These are phyloP conservation scores for Protostelium mycophagum DNA, from an alignment of 78 protist genomes.

Conservation along the genomic window DNA sequence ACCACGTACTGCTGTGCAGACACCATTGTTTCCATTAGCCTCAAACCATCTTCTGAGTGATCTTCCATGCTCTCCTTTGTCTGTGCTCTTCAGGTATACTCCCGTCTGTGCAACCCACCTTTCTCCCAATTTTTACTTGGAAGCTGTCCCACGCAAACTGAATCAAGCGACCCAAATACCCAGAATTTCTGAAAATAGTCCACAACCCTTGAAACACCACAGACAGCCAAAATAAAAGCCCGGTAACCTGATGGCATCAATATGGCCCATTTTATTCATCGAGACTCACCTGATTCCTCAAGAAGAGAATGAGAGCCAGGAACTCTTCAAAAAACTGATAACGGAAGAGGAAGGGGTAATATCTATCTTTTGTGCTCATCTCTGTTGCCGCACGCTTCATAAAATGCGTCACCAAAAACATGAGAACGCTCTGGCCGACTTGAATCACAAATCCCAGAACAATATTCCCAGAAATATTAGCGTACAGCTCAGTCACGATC, in stretches of 20 bases:
- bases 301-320: neutral
- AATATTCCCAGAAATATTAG: neutral
- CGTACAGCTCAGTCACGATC: neutral
- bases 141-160: neutral
- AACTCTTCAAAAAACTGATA: neutral
- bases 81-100: neutral
- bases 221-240: neutral
- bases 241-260: neutral
- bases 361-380: neutral
- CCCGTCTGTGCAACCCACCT: neutral
- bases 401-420: neutral
- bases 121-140: neutral
- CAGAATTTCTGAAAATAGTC: neutral
- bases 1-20: neutral
- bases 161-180: neutral
- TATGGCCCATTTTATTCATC: neutral
- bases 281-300: neutral
- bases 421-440: neutral
- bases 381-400: neutral
- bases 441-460: neutral
- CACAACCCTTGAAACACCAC: neutral
- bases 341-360: neutral
- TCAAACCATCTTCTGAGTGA: neutral
- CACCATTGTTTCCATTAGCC: neutral
- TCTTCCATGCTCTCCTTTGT: neutral